Percentiles rank a stretch among this genome's conserved stretches.
phyloP scores from a whole-genome alignment of 148 eudicot genomes.

The Rheum nobile region DNA sequence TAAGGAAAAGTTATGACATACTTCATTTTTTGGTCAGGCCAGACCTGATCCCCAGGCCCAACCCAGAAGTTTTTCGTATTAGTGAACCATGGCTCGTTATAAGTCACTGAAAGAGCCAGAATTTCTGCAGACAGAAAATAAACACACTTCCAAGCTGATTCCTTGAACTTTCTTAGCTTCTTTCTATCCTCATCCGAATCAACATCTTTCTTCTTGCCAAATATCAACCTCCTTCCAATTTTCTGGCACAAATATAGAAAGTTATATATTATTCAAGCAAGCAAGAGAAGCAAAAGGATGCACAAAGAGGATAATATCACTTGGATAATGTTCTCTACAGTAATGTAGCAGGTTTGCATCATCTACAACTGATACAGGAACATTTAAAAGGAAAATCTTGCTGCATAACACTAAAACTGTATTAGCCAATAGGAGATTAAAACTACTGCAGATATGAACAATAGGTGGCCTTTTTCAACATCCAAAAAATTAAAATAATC shows the following conservation, averaged over 20 bases:
- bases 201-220: constrained; percentile 40
- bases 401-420: not conserved
- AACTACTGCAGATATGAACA: not conserved
- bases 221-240: constrained; percentile 54
- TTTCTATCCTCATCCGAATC: constrained; percentile 38
- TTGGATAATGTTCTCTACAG: not conserved
- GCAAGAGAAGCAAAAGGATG: not conserved
- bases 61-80: constrained; percentile 58
- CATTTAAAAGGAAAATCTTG: not conserved
- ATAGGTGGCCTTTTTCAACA: not conserved
- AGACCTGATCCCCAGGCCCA: constrained; percentile 81
- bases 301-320: not conserved
- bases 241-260: constrained; percentile 45
- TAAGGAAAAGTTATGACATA: constrained; percentile 19
- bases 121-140: constrained; percentile 86
- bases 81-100: constrained; percentile 82
- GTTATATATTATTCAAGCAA: not conserved
- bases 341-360: too few relatives aligned
- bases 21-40: constrained; percentile 87
- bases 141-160: constrained; percentile 90
- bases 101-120: constrained; percentile 58
- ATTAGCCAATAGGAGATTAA: not conserved
- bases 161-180: constrained; percentile 79
- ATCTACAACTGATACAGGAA: not conserved
- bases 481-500: not conserved